Base-by-base conservation (phyloP, 345 rosid species). In the Salix suchowensis region DNA sequence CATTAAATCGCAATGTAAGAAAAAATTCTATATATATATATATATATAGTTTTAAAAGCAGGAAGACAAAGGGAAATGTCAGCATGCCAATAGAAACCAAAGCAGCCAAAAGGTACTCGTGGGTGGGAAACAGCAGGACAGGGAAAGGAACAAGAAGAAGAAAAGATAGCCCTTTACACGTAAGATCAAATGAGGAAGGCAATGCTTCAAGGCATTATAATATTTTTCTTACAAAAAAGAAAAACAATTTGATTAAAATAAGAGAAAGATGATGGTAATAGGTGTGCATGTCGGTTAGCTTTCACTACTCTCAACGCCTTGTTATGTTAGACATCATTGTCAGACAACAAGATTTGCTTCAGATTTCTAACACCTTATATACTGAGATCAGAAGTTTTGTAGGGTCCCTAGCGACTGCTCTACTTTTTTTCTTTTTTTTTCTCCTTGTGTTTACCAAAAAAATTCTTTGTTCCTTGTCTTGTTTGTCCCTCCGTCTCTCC, bases 211-310 rank as follows among this genome's bases (percentile, higher is more conserved):
- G 34, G 39, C n/a, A 42, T 52, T 0, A 23, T 7, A 13, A 11
- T 26, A 36, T 23, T 14, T 18, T 60, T 39, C 3, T 37, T 28
- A 9, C 39, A 14, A 26, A 14, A 26, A 40, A 18, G 2, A 44
- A n/a, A 40, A 8, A 15, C 28, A 44, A 46, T 0, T 13, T 46
- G 50, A 46, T 14, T 11, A 46, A 46, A 46, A 46, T 15, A 46
- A 74, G 66, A 65, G 5, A 58, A 21, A 68, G 55, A 36, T 16
- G 60, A 65, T 28, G 73, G 28, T 13, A 67, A 67, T 48, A 75
- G 54, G 67, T 55, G 67, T 76, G 80, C 74, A 52, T n/a, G 76
- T 72, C 65, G 58, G 70, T 68, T 46, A 28, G 65, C 82, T 79
- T 74, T 79, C 46, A 23, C 77, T 46, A 54, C 46, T 79, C 77